phyloP scores from a whole-genome alignment of 177 flowering plant species.

The Tripterygium wilfordii region DNA sequence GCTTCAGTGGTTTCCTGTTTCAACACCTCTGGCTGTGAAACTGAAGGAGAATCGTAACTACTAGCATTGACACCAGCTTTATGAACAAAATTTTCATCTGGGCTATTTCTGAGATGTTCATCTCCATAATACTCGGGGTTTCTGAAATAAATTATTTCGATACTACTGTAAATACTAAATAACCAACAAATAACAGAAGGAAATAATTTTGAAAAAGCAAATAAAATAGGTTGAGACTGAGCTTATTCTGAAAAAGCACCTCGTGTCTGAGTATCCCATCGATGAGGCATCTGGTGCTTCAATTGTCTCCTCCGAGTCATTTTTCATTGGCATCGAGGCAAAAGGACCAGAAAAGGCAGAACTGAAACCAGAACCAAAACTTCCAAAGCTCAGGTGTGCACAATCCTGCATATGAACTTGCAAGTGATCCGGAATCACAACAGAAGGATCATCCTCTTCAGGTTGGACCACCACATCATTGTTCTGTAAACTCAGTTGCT shows the following conservation, averaged over 20 bases:
- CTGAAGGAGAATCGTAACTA: conserved; percentile 47
- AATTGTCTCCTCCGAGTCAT: conserved; percentile 50
- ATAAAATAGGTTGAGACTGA: too few relatives aligned
- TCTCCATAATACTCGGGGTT: conserved; percentile 67
- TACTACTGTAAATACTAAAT: too few relatives aligned
- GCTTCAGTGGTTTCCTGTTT: conserved; percentile 53
- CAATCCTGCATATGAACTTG: conserved; percentile 85
- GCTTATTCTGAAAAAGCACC: too few relatives aligned
- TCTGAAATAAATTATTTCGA: conserved; percentile 36
- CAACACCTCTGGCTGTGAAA: conserved; percentile 60
- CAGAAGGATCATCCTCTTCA: conserved; percentile 66
- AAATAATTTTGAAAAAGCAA: too few relatives aligned
- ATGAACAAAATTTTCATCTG: conserved; percentile 49
- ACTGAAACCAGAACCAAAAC: conserved; percentile 66
- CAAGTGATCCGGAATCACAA: conserved; percentile 84
- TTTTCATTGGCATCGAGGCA: conserved; percentile 42
- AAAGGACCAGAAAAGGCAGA: conserved; percentile 45
- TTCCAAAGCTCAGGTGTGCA: conserved; percentile 93
- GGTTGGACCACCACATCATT: conserved; percentile 33
- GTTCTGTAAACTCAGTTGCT: conserved; percentile 56
- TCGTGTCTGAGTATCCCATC: conserved; percentile 43
- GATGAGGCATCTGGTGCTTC: conserved; percentile 40
- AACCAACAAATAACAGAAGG: too few relatives aligned
- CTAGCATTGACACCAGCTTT: conserved; percentile 34
- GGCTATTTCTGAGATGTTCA: conserved; percentile 47